These are phyloP conservation scores for Biscogniauxia sp. DNA, from an alignment of 2,329 filamentous ascomycete species.

Conservation along the genomic window DNA sequence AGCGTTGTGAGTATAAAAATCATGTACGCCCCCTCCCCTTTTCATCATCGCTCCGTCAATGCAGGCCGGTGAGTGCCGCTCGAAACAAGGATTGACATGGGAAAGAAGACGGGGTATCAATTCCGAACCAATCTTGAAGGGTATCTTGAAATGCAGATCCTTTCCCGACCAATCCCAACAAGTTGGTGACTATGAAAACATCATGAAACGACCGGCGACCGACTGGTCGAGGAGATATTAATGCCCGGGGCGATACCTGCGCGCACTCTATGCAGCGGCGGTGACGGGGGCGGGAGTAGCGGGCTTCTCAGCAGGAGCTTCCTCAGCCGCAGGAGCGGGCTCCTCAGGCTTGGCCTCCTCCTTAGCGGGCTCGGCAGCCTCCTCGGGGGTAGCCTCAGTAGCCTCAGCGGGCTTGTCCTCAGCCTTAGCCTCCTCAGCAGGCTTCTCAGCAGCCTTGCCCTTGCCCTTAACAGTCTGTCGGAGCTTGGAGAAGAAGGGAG, in stretches of 20 bases:
- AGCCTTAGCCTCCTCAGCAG: conserved; percentile 18
- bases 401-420: conserved; percentile 16
- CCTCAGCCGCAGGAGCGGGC: conserved; percentile 28
- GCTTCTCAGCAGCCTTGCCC: conserved; percentile 31
- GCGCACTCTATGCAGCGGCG: conserved; percentile 34
- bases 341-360: conserved; percentile 28
- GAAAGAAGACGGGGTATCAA: conserved; percentile 34
- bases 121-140: conserved; percentile 35
- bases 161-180: conserved; percentile 35
- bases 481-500: conserved; percentile 59
- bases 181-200: conserved; percentile 33
- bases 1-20: conserved; percentile 29
- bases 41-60: conserved; percentile 23
- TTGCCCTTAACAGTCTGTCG: conserved; percentile 36
- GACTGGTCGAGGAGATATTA: conserved; percentile 13
- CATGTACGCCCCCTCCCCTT: conserved; percentile 28
- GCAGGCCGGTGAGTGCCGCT: conserved; percentile 19
- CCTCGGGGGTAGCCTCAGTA: conserved; percentile 11
- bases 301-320: conserved; percentile 19
- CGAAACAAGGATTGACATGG: conserved; percentile 20
- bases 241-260: conserved; percentile 13
- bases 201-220: conserved; percentile 21
- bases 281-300: conserved; percentile 31
- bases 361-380: conserved; percentile 1
- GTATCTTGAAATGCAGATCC: conserved; percentile 40